Evolutionary conservation across 1,284 basidiomycete genomes (phyloP).

Genomic region (Volvariella surrecta): DNA sequence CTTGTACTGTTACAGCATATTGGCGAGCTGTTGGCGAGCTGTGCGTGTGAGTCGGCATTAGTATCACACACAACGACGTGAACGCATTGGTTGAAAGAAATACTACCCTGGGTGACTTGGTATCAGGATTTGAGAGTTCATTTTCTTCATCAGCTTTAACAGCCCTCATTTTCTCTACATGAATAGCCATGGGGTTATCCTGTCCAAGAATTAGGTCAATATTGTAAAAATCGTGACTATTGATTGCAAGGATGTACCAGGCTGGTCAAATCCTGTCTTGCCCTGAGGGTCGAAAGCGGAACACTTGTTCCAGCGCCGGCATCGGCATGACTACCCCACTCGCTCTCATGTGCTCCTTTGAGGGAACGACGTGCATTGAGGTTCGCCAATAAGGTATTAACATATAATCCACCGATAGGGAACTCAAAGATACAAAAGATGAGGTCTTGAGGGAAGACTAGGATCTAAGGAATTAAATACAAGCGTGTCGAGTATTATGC

Average conservation of each 20-base stretch:
- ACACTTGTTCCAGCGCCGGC: neutral
- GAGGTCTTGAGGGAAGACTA: neutral
- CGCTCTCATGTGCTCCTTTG: neutral
- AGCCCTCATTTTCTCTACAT: neutral
- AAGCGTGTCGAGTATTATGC: neutral
- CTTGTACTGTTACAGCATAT: too few species aligned
- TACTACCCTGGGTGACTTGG: too few species aligned
- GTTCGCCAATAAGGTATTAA: neutral
- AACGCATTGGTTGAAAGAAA: too few species aligned
- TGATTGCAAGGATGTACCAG: too few species aligned
- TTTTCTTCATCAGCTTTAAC: neutral
- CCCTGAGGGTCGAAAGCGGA: neutral
- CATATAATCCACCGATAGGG: neutral
- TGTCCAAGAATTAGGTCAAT: too few species aligned
- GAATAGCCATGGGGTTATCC: neutral
- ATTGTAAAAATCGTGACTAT: too few species aligned
- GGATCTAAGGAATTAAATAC: neutral
- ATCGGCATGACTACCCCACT: neutral
- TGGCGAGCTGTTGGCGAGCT: too few species aligned
- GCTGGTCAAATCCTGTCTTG: too few species aligned
- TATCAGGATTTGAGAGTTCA: too few species aligned
- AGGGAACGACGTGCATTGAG: neutral
- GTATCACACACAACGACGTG: too few species aligned
- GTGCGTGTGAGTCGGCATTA: too few species aligned
- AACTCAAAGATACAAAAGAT: neutral